Base-by-base conservation (phyloP, 1,139 yeast species). In the Taphrina wiesneri region DNA sequence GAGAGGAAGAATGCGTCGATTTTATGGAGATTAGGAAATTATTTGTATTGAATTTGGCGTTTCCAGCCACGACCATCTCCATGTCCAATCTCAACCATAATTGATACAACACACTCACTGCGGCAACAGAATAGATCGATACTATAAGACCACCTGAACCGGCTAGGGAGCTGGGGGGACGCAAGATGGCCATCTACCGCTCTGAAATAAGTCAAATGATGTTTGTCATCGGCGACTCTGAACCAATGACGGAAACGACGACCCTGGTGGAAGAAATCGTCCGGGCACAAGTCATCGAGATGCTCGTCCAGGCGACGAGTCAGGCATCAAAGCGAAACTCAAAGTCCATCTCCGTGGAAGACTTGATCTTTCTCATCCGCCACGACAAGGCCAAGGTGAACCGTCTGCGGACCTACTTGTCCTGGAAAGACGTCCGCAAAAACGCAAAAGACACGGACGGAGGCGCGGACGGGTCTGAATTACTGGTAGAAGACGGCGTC, bases 351-450 rank as follows among this genome's bases (percentile, higher is more conserved):
- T 83, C 93, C 0, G 91, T 97, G 0, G 99, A 93, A 75, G 99
- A 93, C 75, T 87, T 93, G 45, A 93, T 93, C 51, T 93, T 92
- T 72, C 79, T 93, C 60, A 93, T 95, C 69, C 82, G 99, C 56
- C 97, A 91, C 74, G 99, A 93, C 73, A 88, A 85, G 73, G 98
- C 98, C 43, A 93, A 95, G 74, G 99, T 93, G 11, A 90, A 90
- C 72, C 81, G 99, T 67, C 79, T 93, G 63, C 81, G 96, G 71
- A 92, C 97, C 0, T 93, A 95, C 72, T 78, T 93, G 43, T 88
- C 96, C 1, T 93, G 99, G 99, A 93, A 93, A 73, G 99, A 95
- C 75, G 93, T 95, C 59, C 85, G 99, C 66, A 95, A 95, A 75
- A 93, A 93, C 76, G 98, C 99, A 15, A 90, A 90, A 73, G 99